Base-by-base conservation (phyloP, 2,329 filamentous ascomycete species). In the Colletotrichum scovillei region DNA sequence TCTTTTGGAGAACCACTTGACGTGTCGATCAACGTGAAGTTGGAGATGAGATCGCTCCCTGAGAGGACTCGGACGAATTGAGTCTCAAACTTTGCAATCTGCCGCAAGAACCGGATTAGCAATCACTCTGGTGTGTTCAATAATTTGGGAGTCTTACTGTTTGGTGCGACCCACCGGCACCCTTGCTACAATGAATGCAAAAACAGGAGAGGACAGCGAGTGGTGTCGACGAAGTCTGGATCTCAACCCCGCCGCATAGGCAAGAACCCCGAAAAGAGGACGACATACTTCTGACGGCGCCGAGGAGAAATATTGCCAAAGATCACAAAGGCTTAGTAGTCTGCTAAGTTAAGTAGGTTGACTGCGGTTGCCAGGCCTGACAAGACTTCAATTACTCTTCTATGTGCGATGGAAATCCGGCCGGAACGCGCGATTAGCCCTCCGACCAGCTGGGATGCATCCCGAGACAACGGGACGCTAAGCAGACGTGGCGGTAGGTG, bases 41-140 rank as follows among this genome's bases (percentile, higher is more conserved):
- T 56, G 0, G 68, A 46, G 8, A 81, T 73, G 1, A 62, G 46
- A 1, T 70, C 63, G 0, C 53, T 16, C 0, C 59, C 24, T 1
- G 63, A 64, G 0, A 64, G 68, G 11, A 78, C 59, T 3, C 75
- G 19, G 4, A 80, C 67, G 1, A 77, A 72, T 14, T 72, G 59
- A 0, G 42, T 60, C 0, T 63, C 42, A 16, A 79, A 80, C 55
- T 81, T 81, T n/a, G 78, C 80, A 32, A 81, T 78, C 80, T 78
- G 14, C 5, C 35, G 24, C 14, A 5, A 28, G 16, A 16, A 30
- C 6, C 16, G 16, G 38, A 52, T 49, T 8, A 30, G 28, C 0
- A 2, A 14, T 9, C 5, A 16, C 8, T 14, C 2, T 16, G 11
- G 0, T 22, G 4, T 53, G 0, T 11, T 5, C 4, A 14, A 9